phyloP scores from a whole-genome alignment of 345 rosid species.

The Schrenkiella parvula region DNA sequence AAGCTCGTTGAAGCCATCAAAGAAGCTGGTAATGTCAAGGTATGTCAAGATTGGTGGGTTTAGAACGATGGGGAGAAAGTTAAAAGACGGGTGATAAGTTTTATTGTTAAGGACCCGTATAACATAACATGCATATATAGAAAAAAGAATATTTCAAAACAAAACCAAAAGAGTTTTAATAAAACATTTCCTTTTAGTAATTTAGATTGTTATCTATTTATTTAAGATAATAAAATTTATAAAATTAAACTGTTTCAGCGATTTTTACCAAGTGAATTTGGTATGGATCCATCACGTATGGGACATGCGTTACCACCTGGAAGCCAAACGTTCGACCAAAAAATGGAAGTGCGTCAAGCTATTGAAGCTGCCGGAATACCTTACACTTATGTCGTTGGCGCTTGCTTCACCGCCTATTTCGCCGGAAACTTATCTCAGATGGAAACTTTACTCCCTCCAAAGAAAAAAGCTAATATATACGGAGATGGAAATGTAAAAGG shows the following conservation, averaged over 20 bases:
- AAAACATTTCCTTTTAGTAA: too few species aligned
- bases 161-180: not conserved
- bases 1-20: slow-evolving; percentile 81
- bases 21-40: slow-evolving; percentile 85
- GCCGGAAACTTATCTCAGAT: slow-evolving; percentile 67
- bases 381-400: slow-evolving; percentile 62
- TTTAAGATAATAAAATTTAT: not conserved
- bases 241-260: slow-evolving; percentile 37
- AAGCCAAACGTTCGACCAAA: slow-evolving; percentile 70
- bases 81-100: not conserved
- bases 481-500: slow-evolving; percentile 82
- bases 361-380: slow-evolving; percentile 78
- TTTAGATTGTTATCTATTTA: not conserved
- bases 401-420: slow-evolving; percentile 80
- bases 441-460: slow-evolving; percentile 61
- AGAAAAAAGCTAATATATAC: slow-evolving; percentile 41
- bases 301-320: slow-evolving; percentile 72
- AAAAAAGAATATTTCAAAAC: not conserved
- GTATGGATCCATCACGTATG: slow-evolving; percentile 82
- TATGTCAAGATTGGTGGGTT: slow-evolving; percentile 2
- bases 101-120: not conserved
- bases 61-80: not conserved
- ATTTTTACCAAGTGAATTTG: slow-evolving; percentile 87
- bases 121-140: not conserved
- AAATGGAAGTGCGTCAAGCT: slow-evolving; percentile 70